Evolutionary conservation across 768 basidiomycete species (phyloP), one percentile per base, ranked within the genome.

Genomic region (Strobilomyces confusus): DNA sequence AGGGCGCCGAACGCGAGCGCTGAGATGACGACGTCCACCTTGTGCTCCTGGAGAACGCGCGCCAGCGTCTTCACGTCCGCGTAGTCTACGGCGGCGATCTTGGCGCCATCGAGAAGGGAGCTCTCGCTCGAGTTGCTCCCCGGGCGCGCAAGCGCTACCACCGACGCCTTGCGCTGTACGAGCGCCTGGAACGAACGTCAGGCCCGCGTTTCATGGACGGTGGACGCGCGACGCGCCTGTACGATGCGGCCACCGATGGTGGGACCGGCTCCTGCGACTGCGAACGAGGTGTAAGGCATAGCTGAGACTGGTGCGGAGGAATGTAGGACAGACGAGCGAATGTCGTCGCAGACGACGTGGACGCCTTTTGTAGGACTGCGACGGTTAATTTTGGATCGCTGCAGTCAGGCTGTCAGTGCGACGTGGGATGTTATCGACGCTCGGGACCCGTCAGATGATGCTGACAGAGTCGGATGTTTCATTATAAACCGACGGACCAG

Each of bases 211-310:
- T 36, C 26, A 5, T 5, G 12, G 23, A 57, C 2, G 15, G 5
- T 25, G 32, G 34, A 23, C 32, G 48, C 17, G 19, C 7, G 6
- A 49, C 65, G 26, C 15, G 43, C 69, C 59, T 63, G 60, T 12
- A 65, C 68, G 48, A 73, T 72, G 14, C 65, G 70, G 22, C 47
- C 61, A 26, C 72, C 73, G 51, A 73, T 63, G 36, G 63, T 69
- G n/a, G 69, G 68, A 9, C 72, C 72, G 11, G 70, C 65, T 9
- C 72, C 73, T 15, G 58, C 66, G 37, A 73, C 63, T 34, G 71
- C 72, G 43, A 73, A 73, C 8, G 72, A 73, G 23, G 60, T 64
- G 60, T 67, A 70, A 25, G 63, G 48, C 69, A 41, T 49, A 17
- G 40, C 19, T 20, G 19, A 20, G 11, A 36, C 14, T 15, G 3